Percentiles rank a stretch among this genome's conserved stretches.
phyloP scores from a whole-genome alignment of 2,329 filamentous ascomycete species.

The Xylaria sp. region DNA sequence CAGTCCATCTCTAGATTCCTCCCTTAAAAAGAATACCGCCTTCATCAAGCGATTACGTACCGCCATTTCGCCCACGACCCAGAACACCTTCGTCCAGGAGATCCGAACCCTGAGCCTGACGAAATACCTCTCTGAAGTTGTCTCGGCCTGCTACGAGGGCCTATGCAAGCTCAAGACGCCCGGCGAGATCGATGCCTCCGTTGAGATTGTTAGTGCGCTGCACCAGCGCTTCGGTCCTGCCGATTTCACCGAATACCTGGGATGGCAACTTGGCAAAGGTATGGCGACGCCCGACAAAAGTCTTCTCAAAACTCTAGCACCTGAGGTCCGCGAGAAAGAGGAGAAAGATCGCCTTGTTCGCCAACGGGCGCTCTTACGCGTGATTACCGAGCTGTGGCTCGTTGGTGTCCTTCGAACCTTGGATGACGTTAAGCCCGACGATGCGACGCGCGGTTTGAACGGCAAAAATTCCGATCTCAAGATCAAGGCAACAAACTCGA shows the following conservation, averaged over 20 bases:
- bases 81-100: conserved; percentile 81
- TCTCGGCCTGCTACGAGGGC: conserved; percentile 91
- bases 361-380: conserved; percentile 78
- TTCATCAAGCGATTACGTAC: conserved; percentile 96
- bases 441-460: conserved; percentile 55
- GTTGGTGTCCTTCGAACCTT: conserved; percentile 82
- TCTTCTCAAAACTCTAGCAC: conserved; percentile 67
- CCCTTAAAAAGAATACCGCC: conserved; percentile 95
- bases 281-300: conserved; percentile 86
- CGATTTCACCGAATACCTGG: conserved; percentile 87
- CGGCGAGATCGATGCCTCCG: conserved; percentile 84
- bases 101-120: conserved; percentile 85
- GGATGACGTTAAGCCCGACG: conserved; percentile 59
- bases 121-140: conserved; percentile 96
- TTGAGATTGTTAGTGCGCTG: conserved; percentile 90
- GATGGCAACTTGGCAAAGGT: conserved; percentile 86
- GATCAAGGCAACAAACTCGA: conserved; percentile 48
- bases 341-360: conserved; percentile 88
- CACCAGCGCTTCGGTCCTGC: conserved; percentile 88
- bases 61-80: conserved; percentile 72
- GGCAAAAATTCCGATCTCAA: conserved; percentile 59
- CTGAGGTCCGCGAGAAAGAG: conserved; percentile 85
- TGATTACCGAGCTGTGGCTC: conserved; percentile 95
- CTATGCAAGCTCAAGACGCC: conserved; percentile 86
- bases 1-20: conserved; percentile 79